Evolutionary conservation across 139 green algal genomes (phyloP), one percentile per base, ranked within the genome.

Genomic region (Pycnococcus provasolii): DNA sequence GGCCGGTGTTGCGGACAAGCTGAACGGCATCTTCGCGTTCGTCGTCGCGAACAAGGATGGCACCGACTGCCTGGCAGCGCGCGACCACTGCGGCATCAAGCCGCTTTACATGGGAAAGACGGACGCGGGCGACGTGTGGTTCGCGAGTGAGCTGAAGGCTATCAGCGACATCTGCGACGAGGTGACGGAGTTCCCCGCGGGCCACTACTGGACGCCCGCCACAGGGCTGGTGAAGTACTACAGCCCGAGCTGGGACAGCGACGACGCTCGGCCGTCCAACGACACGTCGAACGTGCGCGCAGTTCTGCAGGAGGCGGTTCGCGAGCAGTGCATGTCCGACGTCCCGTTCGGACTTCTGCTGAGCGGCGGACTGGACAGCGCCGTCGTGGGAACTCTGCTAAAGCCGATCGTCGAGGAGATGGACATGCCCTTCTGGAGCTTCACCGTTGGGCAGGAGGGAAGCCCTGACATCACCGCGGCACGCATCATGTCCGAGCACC

Each of bases 141-240:
- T 95, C 52, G 81, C 90, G n/a, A 88, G 75, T 43, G 93, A 99
- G 72, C 95, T 98, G 85, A 99, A 99, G 85, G 88, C 87, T 41
- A 66, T 79, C 6, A 64, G 55, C n/a, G 62, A 15, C 51, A 15
- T 26, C 15, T 67, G 59, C 46, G 44, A 68, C 7, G 5, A 50
- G 52, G 73, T 88, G 42, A 73, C 84, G 37, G 64, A 88, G 39
- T 79, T 85, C 0, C 86, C 93, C 55, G 80, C 88, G 58, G 66
- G 66, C 2, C 8, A 64, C 55, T 72, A 72, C 45, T 72, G 59
- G 58, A 67, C 59, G 13, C 60, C 67, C 5, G 42, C 51, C 26
- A 54, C 11, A 26, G 67, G 67, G 3, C 53, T 64, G 39, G 59
- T 74, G 59, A 66, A 66, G 15, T 74, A 60, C 39, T 74, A 74